These are phyloP conservation scores for Calocera cornea DNA, from an alignment of 768 basidiomycete species.

Conservation along the genomic window DNA sequence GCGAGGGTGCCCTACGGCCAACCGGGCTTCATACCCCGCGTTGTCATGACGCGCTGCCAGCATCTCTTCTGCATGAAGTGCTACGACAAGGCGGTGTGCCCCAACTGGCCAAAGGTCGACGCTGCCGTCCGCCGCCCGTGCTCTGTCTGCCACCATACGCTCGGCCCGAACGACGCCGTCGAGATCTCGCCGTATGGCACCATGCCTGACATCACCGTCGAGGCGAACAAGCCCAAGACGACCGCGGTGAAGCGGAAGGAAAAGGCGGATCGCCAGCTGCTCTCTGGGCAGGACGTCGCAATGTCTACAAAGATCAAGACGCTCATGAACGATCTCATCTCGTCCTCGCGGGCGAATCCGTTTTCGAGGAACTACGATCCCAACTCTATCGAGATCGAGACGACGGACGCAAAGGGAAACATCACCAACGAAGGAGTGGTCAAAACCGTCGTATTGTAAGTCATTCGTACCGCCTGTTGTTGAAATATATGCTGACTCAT, in stretches of 20 bases:
- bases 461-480: constrained; percentile 19
- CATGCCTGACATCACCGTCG: constrained; percentile 24
- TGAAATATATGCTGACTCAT: constrained; percentile 4
- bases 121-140: constrained; percentile 50
- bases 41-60: constrained; percentile 80
- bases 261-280: constrained; percentile 12
- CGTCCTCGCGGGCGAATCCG: constrained; percentile 73
- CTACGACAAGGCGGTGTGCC: constrained; percentile 64
- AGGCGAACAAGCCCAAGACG: constrained; percentile 35
- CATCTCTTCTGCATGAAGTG: constrained; percentile 85
- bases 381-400: constrained; percentile 52
- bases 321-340: constrained; percentile 63
- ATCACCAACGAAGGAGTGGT: constrained; percentile 52
- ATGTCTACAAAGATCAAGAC: constrained; percentile 83
- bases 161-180: constrained; percentile 58
- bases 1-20: constrained; percentile 36
- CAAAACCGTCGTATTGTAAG: constrained; percentile 95
- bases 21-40: constrained; percentile 48
- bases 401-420: constrained; percentile 62
- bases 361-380: constrained; percentile 80
- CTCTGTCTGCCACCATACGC: constrained; percentile 58
- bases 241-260: constrained; percentile 54
- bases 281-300: constrained; percentile 40
- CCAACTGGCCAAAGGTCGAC: constrained; percentile 64
- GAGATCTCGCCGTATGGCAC: constrained; percentile 57